Base-by-base conservation (phyloP, 805 yeast species). In the Saturnispora zaruensis region DNA sequence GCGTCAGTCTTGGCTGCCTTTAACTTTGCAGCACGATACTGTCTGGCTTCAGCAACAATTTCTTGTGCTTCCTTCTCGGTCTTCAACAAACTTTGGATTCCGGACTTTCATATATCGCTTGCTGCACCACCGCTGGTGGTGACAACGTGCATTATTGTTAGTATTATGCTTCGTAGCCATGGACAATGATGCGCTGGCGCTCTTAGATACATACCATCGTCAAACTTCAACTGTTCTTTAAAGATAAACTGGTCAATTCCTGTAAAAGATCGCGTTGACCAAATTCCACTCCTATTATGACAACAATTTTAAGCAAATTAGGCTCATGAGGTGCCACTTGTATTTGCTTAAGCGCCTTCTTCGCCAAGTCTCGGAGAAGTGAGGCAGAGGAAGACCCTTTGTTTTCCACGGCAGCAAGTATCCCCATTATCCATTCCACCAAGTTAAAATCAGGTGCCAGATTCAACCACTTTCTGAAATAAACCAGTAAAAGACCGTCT, bases 41-140 rank as follows among this genome's bases (percentile, higher is more conserved):
- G 77, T 75, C 98, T 87, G 23, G 99, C 97, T 65, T 85, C 84
- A 61, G 90, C 77, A 54, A 93, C 98, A 56, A 90, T 86, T 59
- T 83, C 90, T 60, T 95, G 97, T n/a, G 99, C 98, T 62, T 87
- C 91, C 71, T 86, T 88, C 73, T 93, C 99, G 55, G 98, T 95
- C 76, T 85, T 46, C 54, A 82, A 73, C 52, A 82, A 76, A 56
- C 85, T 79, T 73, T 82, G 86, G 61, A 82, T 82, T 59, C 87
- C 88, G 50, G 76, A 64, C 68, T 66, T 41, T n/a, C 37, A 20
- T 5, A 45, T 3, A 14, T 28, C 5, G 14, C 50, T 23, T 9
- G 14, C 4, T 21, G 21, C 24, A 16, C 14, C 21, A n/a, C 11
- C 16, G n/a, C 11, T 14, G n/a, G 5, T 18, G 16, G 18, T 28